Evolutionary conservation across 306 rosid species (phyloP), one percentile per base, ranked within the genome.

Genomic region (Fragaria ananassa): DNA sequence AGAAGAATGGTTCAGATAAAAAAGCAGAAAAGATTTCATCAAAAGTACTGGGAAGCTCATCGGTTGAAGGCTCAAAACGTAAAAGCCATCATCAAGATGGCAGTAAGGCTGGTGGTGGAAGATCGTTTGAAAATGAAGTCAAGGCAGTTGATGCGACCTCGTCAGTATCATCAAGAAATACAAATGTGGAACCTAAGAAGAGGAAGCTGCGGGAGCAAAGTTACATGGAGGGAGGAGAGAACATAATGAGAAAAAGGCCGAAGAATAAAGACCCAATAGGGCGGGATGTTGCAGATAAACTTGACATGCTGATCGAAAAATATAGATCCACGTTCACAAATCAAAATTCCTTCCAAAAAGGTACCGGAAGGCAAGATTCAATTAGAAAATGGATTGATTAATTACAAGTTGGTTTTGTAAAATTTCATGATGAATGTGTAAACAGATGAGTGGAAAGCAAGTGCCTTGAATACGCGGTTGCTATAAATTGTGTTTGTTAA

Each of bases 231-330:
- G 81, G 70, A 62, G 87, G 75, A 60, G 87, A 82, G 51, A 74
- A 77, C 70, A 64, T 76, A 10, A 84, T 58, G 82, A 84, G 84
- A 34, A 69, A 54, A 81, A 76, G 92, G 79, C 39, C 89, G 1
- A 91, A 82, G 92, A 92, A 84, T 19, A 89, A 89, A 80, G 96
- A 56, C 25, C 84, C 90, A 18, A 56, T 70, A 46, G 98, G 98
- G 44, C 81, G 86, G 76, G 97, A 89, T 19, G 81, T 31, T 12
- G 87, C 76, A 23, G 99, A 92, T 77, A 90, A 89, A 85, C 99
- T 95, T 53, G 99, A 95, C 88, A 54, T 85, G 88, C 97, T 95
- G 74, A 92, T 95, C 37, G 96, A 89, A 78, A 91, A 90, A 86
- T 95, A 95, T 67, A 87, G 78, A 65, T 88, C 97, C 75, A 90